Evolutionary conservation across 805 yeast genomes (phyloP), one percentile per base, ranked within the genome.

Genomic region (Cyberlindnera samutprakarnensis): DNA sequence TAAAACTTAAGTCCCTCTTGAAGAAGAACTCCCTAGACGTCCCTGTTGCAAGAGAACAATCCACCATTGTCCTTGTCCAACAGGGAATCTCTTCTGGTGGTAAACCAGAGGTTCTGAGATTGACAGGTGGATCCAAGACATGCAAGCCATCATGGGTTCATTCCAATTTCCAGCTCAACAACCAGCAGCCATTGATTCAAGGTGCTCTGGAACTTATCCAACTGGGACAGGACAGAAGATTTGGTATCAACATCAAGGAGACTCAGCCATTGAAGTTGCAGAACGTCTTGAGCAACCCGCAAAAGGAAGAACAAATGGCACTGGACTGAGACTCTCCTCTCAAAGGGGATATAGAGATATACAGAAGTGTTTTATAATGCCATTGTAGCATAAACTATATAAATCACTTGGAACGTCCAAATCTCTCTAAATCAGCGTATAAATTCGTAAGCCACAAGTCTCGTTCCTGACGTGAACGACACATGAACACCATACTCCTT

Each of bases 101-200:
- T 30, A 59, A 49, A 37, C 63, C 65, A 27, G 92, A 83, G 55
- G 62, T 82, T 13, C 57, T 88, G 35, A 72, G 95, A 54, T 67
- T 90, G 42, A 74, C 90, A 18, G 96, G 96, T 28, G 95, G 95
- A 29, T 56, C 64, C 23, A 66, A 69, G 46, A 66, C 78, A 17
- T 68, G 77, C 32, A 68, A 71, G 38, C 88, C 96, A 46, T 74
- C 85, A 44, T 92, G 94, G 92, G 80, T 83, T 27, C 96, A 88
- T 54, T 84, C 95, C 18, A 63, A 71, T 25, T 77, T 65, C 59
- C 78, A 78, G 56, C 59, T 90, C 35, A 56, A 66, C 19, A 74
- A 72, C 28, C 60, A 63, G 6, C 65, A 53, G 23, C 47, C 56
- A 7, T 30, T 47, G n/a, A 55, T 59, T 20, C 57, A 66, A 34